These are phyloP conservation scores for Crithidia mellificae DNA, from an alignment of 208 protist genomes.

Conservation along the genomic window DNA sequence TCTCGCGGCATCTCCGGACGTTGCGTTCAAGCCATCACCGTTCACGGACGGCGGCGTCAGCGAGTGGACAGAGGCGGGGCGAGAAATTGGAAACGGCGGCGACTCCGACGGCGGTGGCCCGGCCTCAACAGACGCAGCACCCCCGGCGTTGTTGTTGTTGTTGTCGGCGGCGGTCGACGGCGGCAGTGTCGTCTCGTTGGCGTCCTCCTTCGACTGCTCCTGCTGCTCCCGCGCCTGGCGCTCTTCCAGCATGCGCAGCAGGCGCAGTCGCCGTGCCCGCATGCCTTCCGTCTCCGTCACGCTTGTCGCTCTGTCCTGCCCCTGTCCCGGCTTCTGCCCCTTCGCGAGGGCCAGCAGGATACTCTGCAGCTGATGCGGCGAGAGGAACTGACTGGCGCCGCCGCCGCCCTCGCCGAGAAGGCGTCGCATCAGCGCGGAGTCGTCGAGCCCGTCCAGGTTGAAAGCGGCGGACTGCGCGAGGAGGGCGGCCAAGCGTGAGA, in stretches of 20 bases:
- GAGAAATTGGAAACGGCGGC: not conserved
- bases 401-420: constrained; percentile 44
- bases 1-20: not conserved
- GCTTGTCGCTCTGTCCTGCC: not conserved
- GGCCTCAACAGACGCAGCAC: not conserved
- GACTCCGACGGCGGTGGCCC: not conserved
- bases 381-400: constrained; percentile 18
- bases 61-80: not conserved
- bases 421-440: constrained; percentile 50
- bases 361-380: constrained; percentile 42
- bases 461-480: constrained; percentile 55
- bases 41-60: not conserved
- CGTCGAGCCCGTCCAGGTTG: constrained; percentile 56
- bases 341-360: constrained; percentile 47
- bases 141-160: not conserved
- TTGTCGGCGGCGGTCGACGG: not conserved
- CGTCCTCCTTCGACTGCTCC: constrained; percentile 5
- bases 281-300: constrained; percentile 38
- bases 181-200: not conserved
- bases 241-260: constrained; percentile 42
- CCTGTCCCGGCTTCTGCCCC: not conserved
- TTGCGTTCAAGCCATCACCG: not conserved
- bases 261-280: constrained; percentile 38
- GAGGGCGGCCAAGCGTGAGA: constrained; percentile 45
- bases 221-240: constrained; percentile 22